Base-by-base conservation (phyloP, 129 eudicot genomes). In the Pulicaria dysenterica region DNA sequence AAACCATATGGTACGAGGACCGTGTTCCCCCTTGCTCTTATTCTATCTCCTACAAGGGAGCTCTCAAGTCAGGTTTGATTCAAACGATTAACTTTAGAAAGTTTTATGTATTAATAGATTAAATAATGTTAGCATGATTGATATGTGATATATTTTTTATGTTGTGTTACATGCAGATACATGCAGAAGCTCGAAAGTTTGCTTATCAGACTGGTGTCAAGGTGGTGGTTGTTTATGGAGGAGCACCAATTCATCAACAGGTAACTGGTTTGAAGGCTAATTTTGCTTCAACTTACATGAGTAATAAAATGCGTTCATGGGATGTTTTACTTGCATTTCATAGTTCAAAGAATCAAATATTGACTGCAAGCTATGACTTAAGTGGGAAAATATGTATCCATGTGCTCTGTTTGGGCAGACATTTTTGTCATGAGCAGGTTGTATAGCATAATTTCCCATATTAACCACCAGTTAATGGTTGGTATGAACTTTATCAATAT, bases 161-260 rank as follows among this genome's bases (percentile, higher is more conserved):
- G 45, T 46, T 37, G 38, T 45, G 38, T 57, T 78, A 31, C 55
- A 31, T 37, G 15, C 70, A 91, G 97, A 91, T 91, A 48, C 87
- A 91, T 24, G 85, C 82, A 38, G 97, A 91, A 82, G 95, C 95
- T 53, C 80, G 73, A 47, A 91, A 91, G 83, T 91, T 91, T 73
- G 83, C 97, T 3, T 83, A 76, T 74, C 91, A 91, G 70, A 87
- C 97, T 44, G 95, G 97, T 56, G 89, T 91, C 19, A 87, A 84
- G 77, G 91, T 91, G 50, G 97, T 74, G 64, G 97, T 87, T n/a
- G 97, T 81, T 43, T 87, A 91, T 83, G 97, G 97, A 50, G 97
- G 97, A 14, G 91, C 95, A 4, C 97, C 95, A 1, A 85, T 91
- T 16, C 51, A 59, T 54, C 91, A 87, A 60, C 93, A 87, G 89